Conservation (phyloP, 441 rosid genomes). For the Hura crepitans region DNA sequence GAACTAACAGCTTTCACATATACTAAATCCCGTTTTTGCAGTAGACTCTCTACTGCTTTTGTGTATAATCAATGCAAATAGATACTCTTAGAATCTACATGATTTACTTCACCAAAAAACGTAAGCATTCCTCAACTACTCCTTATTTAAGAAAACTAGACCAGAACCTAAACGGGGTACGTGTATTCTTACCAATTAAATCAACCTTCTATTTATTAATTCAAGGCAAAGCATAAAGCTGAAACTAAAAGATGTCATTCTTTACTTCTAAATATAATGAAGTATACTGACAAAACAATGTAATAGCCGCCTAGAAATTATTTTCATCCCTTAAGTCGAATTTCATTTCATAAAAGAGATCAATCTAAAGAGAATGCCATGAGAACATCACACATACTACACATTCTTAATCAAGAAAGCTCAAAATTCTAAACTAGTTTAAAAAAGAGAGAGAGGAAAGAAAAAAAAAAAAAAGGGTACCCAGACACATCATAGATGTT, state of each 20-base stretch:
- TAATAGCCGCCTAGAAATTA: not conserved
- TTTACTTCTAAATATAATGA: not conserved
- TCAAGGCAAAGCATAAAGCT: too few relatives aligned
- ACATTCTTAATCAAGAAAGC: not conserved
- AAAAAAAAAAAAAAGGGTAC: constrained; percentile 36
- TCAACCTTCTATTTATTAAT: not conserved
- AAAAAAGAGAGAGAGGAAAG: not conserved
- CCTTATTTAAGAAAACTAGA: not conserved
- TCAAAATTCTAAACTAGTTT: not conserved
- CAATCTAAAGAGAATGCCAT: not conserved
- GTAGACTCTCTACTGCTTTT: not conserved
- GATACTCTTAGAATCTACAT: not conserved
- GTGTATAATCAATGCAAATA: not conserved
- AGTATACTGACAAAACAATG: not conserved
- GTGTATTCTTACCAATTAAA: not conserved
- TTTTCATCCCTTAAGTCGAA: not conserved
- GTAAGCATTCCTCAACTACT: not conserved
- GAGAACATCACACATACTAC: not conserved
- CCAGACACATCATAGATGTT: constrained; percentile 45
- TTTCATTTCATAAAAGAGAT: not conserved
- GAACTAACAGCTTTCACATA: not conserved
- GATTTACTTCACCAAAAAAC: not conserved
- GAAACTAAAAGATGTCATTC: too few relatives aligned
- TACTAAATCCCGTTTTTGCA: not conserved
- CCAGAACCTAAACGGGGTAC: not conserved